Base-by-base conservation (phyloP, 2,329 filamentous ascomycete genomes). In the Paecilomyces sp. region DNA sequence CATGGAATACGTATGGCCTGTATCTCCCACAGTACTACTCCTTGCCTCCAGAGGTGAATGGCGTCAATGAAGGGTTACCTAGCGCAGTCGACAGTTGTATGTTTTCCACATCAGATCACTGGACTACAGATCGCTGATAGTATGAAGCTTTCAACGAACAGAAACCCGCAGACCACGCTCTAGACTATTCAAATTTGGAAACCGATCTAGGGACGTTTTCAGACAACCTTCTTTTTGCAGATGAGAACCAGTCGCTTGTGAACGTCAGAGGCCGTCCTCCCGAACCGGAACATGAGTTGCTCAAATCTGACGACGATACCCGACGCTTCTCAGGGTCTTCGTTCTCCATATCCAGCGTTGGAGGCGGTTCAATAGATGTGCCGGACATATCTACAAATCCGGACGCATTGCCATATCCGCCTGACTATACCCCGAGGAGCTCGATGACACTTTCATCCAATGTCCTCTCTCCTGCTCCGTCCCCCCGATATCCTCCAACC, bases 341-440 rank as follows among this genome's bases (percentile, higher is more conserved):
- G 1, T 89, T 89, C 68, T 88, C 87, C 47, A 83, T 90, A 75
- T 90, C 88, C 15, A 89, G 75, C 62, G 75, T 71, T 22, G 74
- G 53, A 22, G 58, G 58, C 1, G 51, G 84, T 0, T 83, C 83
- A 51, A 83, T 86, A 24, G 81, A 80, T 24, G 77, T 88, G 51
- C 88, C 86, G 4, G 88, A 90, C 66, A 84, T 89, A 71, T 81
- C 86, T 56, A 85, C 86, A 3, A 90, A 88, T 69, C 88, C 91
- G 60, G 88, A 91, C 64, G 85, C 88, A 68, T 86, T 88, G 15
- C 78, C 87, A 59, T 70, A 68, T 54, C 65, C 70, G 57, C 75
- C 76, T 53, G 75, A 79, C 66, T 89, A 88, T 68, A 87, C 88
- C 53, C 82, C 85, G 12, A 82, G 82, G 62, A 89, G 85, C 71